Conservation (phyloP, 2,329 filamentous ascomycete species). For the Aspergillus viridinutans region DNA sequence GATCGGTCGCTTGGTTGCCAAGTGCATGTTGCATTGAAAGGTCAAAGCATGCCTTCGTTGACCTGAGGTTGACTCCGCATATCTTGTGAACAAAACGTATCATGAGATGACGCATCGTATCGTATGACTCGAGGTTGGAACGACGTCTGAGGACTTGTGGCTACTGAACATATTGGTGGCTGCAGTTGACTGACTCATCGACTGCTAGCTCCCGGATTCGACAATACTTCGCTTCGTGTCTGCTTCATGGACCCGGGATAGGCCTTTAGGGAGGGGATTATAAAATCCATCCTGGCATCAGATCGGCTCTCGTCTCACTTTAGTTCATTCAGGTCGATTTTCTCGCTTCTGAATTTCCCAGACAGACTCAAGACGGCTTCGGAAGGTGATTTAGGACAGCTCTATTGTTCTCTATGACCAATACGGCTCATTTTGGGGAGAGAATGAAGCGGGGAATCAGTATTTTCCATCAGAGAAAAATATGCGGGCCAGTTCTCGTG, state of each 20-base stretch:
- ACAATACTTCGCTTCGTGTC: too few relatives aligned
- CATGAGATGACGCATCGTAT: not conserved
- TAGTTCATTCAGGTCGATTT: not conserved
- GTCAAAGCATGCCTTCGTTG: not conserved
- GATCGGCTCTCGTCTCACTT: not conserved
- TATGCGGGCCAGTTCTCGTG: not conserved
- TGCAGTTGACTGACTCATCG: not conserved
- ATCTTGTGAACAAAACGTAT: not conserved
- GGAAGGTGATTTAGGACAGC: not conserved
- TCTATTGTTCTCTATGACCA: not conserved
- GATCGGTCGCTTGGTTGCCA: not conserved
- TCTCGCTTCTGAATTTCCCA: not conserved
- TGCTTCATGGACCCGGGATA: not conserved
- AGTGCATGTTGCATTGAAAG: not conserved
- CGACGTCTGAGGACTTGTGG: not conserved
- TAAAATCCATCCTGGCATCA: not conserved
- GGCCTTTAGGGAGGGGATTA: not conserved
- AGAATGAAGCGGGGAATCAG: not conserved
- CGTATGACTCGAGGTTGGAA: not conserved
- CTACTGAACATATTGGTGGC: not conserved
- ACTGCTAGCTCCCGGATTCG: not conserved
- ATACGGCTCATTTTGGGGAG: not conserved
- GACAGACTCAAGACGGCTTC: not conserved
- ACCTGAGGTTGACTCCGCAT: not conserved
- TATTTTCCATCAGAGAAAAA: not conserved